These are phyloP conservation scores for Cinchona pubescens DNA, from an alignment of 257 asterid genomes.

Conservation along the genomic window DNA sequence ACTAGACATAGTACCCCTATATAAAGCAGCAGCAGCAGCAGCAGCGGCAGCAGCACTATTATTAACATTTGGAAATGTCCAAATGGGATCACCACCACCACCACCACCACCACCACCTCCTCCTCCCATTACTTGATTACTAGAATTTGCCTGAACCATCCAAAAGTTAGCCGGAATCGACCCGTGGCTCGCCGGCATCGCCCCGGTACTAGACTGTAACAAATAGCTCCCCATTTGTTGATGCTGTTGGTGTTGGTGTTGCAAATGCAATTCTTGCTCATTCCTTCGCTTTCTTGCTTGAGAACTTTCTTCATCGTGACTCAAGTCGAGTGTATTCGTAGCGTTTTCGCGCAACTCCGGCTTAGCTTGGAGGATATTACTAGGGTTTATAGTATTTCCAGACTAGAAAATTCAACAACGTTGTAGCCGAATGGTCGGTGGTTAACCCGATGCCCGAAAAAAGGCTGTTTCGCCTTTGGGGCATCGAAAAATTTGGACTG, in stretches of 20 bases:
- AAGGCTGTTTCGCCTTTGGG: slow-evolving; percentile 49
- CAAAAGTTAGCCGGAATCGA: slow-evolving; percentile 83
- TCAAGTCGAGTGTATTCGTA: slow-evolving; percentile 33
- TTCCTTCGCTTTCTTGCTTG: slow-evolving; percentile 56
- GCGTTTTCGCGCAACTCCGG: slow-evolving; percentile 53
- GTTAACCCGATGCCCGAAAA: slow-evolving; percentile 65
- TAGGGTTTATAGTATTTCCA: slow-evolving; percentile 49
- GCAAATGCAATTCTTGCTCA: slow-evolving; percentile 51
- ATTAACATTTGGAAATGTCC: slow-evolving; percentile 71
- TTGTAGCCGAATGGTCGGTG: slow-evolving; percentile 48
- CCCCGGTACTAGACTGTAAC: slow-evolving; percentile 63
- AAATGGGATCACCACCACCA: slow-evolving; percentile 74
- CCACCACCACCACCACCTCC: too few species aligned
- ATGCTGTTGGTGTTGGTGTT: slow-evolving; percentile 40
- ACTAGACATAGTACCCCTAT: slow-evolving; percentile 70
- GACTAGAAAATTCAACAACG: slow-evolving; percentile 65
- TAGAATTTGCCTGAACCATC: slow-evolving; percentile 75
- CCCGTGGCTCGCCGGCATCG: slow-evolving; percentile 67
- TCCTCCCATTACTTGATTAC: slow-evolving; percentile 62
- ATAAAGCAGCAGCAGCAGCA: slow-evolving; percentile 64
- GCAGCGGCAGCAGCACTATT: slow-evolving; percentile 56
- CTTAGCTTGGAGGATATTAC: slow-evolving; percentile 48
- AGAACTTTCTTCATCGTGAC: slow-evolving; percentile 45
- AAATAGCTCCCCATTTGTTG: slow-evolving; percentile 75
- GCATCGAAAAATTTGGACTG: slow-evolving; percentile 53